These are phyloP conservation scores for Candida adriatica DNA, from an alignment of 805 yeast genomes.

Conservation along the genomic window DNA sequence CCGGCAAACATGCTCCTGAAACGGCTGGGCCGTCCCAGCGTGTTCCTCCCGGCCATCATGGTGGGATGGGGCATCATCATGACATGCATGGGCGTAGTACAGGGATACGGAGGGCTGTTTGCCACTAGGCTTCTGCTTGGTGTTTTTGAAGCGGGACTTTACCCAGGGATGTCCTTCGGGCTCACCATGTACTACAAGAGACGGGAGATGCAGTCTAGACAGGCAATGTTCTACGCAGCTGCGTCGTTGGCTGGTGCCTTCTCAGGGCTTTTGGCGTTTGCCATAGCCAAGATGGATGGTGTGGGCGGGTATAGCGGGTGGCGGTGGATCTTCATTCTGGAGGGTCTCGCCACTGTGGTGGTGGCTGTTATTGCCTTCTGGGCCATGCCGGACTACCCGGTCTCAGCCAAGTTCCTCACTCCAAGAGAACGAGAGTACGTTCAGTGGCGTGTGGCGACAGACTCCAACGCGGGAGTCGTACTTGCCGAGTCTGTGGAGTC, in stretches of 20 bases:
- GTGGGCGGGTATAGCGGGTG: slow-evolving; percentile 12
- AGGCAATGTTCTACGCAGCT: slow-evolving; percentile 19
- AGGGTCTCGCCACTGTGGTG: slow-evolving; percentile 12
- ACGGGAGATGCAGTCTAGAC: slow-evolving; percentile 20
- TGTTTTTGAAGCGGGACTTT: slow-evolving; percentile 17
- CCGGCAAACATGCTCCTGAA: slow-evolving; percentile 17
- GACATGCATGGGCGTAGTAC: slow-evolving; percentile 15
- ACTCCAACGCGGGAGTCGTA: slow-evolving; percentile 2
- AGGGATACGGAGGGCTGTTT: slow-evolving; percentile 10
- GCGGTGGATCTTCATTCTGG: slow-evolving; percentile 17
- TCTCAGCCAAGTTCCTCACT: slow-evolving; percentile 11
- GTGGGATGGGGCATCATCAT: slow-evolving; percentile 14
- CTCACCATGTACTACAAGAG: slow-evolving; percentile 22
- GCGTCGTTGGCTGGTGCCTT: slow-evolving; percentile 22
- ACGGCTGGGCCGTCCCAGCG: slow-evolving; percentile 11
- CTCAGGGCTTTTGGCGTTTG: slow-evolving; percentile 21
- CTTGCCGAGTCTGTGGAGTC: slow-evolving; percentile 1
- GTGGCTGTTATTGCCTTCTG: slow-evolving; percentile 4
- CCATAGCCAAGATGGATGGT: slow-evolving; percentile 11
- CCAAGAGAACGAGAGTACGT: slow-evolving; percentile 10
- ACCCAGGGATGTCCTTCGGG: slow-evolving; percentile 16
- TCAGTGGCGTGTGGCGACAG: slow-evolving; percentile 9
- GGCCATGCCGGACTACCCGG: slow-evolving; percentile 16
- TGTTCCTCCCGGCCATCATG: slow-evolving; percentile 10
- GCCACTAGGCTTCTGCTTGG: slow-evolving; percentile 14